Conservation (phyloP, 2,329 filamentous ascomycete species). For the Pyricularia grisea region DNA sequence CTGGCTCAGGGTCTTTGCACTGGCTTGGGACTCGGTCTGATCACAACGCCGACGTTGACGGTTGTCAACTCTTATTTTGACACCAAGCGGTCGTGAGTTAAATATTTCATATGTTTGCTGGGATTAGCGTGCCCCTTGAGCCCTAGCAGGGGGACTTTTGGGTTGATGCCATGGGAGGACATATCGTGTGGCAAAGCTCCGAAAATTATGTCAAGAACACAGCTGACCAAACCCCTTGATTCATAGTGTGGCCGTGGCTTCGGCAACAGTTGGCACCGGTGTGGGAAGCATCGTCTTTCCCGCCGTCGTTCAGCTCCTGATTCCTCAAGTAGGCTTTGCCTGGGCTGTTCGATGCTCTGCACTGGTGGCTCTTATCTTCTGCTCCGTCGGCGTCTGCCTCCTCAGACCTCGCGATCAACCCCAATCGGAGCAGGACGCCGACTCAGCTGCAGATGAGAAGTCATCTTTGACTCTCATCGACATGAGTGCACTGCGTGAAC, state of each 20-base stretch:
- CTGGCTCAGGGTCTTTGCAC: slow-evolving; percentile 44
- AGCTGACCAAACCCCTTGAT: not conserved
- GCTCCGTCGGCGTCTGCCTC: slow-evolving; percentile 28
- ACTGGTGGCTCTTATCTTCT: slow-evolving; percentile 44
- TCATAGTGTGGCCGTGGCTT: slow-evolving; percentile 40
- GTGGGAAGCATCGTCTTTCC: slow-evolving; percentile 57
- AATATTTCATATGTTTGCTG: not conserved
- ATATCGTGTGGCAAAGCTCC: not conserved
- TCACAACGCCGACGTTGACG: slow-evolving; percentile 42
- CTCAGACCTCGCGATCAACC: slow-evolving; percentile 28
- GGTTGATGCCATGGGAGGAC: not conserved
- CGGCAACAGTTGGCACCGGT: slow-evolving; percentile 50
- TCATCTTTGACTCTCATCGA: slow-evolving; percentile 29
- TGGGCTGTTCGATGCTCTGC: slow-evolving; percentile 55
- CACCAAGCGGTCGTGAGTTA: slow-evolving; percentile 31
- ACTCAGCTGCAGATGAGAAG: not conserved
- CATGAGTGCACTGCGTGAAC: slow-evolving; percentile 37
- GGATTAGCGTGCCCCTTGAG: not conserved
- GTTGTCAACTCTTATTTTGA: slow-evolving; percentile 51
- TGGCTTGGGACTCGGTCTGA: slow-evolving; percentile 43
- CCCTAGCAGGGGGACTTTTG: not conserved
- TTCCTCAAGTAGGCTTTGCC: slow-evolving; percentile 52
- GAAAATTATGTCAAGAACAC: not conserved
- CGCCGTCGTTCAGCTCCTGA: slow-evolving; percentile 43
- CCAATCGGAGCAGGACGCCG: slow-evolving; percentile 26